Base-by-base conservation (phyloP, 2,329 filamentous ascomycete genomes). In the Polychaeton citri region DNA sequence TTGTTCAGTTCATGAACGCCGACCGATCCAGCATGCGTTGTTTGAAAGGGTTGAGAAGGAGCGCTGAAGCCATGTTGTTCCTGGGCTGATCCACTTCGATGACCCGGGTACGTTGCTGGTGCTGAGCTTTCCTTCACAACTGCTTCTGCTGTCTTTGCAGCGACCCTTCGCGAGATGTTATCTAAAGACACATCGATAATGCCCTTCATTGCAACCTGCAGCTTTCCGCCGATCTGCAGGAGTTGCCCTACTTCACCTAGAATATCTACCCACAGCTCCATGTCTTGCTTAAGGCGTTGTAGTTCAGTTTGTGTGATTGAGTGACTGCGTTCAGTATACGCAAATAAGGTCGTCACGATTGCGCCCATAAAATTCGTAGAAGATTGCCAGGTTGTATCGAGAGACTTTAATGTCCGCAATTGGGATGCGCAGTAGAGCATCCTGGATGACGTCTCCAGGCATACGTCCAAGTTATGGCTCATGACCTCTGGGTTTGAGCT, bases 321-420 rank as follows among this genome's bases (percentile, higher is more conserved):
- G 33, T 73, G 71, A 19, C 78, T 68, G 33, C 77, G 71, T 51
- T 84, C 72, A 64, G 75, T 82, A 37, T 77, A 70, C 2, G 74
- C 72, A 32, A 81, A 82, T 0, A 88, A 61, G 10, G 72, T 76
- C 0, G 79, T 81, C 47, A 85, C 82, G 38, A 83, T 76, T 18
- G 79, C 79, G 30, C 79, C 74, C 9, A 82, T 68, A 49, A 82
- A 84, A 5, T 82, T 70, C 0, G 81, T 77, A 33, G 75, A 68
- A 33, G 79, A 78, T 47, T 82, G 81, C 80, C 81, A 87, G 1
- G 81, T 84, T 1, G 79, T 82, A 50, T 88, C 82, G 3, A 87
- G 60, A 31, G 74, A 76, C 49, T 79, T 81, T 38, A 76, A 63
- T 45, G 67, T 68, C 39, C 73, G 70, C 33, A 87, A 58, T 36